Evolutionary conservation across 225 moss, liverwort and hornwort species (phyloP).

Genomic region (Bryum argenteum): DNA sequence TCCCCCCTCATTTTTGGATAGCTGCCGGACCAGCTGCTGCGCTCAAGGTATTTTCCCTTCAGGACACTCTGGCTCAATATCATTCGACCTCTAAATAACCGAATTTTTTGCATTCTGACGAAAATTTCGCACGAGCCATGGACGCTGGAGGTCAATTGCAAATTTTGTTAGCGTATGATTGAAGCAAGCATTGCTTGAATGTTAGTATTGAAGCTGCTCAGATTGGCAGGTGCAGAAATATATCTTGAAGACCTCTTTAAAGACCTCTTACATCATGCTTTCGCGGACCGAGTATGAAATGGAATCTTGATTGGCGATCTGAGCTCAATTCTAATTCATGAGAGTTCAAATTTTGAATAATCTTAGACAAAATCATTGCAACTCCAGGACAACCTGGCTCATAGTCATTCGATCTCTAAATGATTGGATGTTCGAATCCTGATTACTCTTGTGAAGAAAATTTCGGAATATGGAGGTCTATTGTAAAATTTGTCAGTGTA

Average conservation of each 20-base stretch:
- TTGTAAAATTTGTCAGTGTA: background rate
- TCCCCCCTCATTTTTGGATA: background rate
- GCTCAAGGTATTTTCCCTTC: background rate
- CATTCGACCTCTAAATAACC: background rate
- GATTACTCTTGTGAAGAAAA: too few species aligned
- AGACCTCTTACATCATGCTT: background rate
- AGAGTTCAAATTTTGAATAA: background rate
- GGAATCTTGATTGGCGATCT: background rate
- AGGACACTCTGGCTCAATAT: background rate
- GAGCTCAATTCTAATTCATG: background rate
- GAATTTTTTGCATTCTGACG: too few species aligned
- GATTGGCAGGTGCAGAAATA: constrained; percentile 2
- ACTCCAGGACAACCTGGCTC: background rate
- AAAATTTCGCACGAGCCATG: too few species aligned
- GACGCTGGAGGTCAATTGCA: background rate
- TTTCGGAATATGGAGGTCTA: background rate
- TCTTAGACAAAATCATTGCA: too few species aligned
- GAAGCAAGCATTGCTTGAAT: constrained; percentile 1
- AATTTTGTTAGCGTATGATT: background rate
- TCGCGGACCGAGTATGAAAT: background rate
- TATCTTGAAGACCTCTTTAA: background rate
- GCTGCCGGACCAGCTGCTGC: background rate
- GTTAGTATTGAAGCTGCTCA: background rate
- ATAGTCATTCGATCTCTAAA: too few species aligned
- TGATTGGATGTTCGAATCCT: too few species aligned